Conservation (phyloP, 140 eudicot genomes). For the Bidens hawaiensis region DNA sequence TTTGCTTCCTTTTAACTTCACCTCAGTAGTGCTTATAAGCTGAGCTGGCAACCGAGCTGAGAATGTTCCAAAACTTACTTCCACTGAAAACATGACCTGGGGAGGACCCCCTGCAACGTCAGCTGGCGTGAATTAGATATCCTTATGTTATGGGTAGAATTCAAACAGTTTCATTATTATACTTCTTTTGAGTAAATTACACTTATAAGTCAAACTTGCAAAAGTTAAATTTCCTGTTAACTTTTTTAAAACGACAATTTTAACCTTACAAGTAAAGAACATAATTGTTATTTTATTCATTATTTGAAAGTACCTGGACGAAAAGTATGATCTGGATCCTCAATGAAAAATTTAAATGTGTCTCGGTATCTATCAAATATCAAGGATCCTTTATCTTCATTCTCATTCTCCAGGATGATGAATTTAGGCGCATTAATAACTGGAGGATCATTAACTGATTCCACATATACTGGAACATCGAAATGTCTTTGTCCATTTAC, state of each 20-base stretch:
- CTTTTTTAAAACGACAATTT: no score
- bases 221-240: no score
- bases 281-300: no score
- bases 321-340: constrained; percentile 66
- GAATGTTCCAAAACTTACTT: constrained; percentile 63
- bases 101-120: constrained; percentile 52
- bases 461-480: constrained; percentile 52
- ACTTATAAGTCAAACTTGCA: no score
- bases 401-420: constrained; percentile 47
- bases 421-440: constrained; percentile 53
- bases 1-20: constrained; percentile 59
- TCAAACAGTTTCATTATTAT: background rate
- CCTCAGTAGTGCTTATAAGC: constrained; percentile 66
- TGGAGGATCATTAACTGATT: constrained; percentile 93
- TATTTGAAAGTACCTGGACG: constrained; percentile 48
- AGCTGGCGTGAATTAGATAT: constrained; percentile 11
- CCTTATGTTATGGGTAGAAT: background rate
- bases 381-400: constrained; percentile 36
- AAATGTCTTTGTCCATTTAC: constrained; percentile 46
- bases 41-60: constrained; percentile 64
- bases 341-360: constrained; percentile 45
- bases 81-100: constrained; percentile 72
- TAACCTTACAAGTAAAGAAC: no score
- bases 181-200: constrained; percentile 1
- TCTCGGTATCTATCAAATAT: constrained; percentile 47